A percentile compares a stretch with the other conserved stretches of the same genome.
Conservation (phyloP, 2,329 filamentous ascomycete species). For the Pseudocercospora crystallina region DNA sequence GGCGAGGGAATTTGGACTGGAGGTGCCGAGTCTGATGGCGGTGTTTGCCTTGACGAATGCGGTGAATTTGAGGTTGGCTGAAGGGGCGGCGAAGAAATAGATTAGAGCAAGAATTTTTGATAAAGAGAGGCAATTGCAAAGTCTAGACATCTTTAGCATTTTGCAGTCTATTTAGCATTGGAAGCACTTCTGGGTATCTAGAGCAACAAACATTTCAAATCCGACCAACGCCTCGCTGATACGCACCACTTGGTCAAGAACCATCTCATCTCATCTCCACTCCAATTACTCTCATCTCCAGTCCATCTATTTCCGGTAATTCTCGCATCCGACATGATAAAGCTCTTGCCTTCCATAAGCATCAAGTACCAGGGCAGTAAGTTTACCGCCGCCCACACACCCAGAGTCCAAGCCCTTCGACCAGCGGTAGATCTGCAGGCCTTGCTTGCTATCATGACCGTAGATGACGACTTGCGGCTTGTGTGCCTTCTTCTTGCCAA, state of each 20-base stretch:
- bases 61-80: conserved; percentile 27
- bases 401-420: conserved; percentile 83
- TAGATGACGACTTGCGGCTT: conserved; percentile 70
- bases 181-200: no score
- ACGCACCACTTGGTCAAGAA: no score
- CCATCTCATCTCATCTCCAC: no score
- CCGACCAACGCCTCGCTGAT: no score
- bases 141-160: no score
- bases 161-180: no score
- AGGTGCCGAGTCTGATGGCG: conserved; percentile 42
- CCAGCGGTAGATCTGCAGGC: conserved; percentile 66
- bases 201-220: no score
- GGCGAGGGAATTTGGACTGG: conserved; percentile 40
- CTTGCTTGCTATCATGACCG: conserved; percentile 77
- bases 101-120: background rate
- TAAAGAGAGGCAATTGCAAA: no score
- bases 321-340: conserved; percentile 43
- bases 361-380: conserved; percentile 77
- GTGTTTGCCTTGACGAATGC: conserved; percentile 36
- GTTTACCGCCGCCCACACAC: conserved; percentile 71
- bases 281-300: no score
- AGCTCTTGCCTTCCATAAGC: conserved; percentile 42
- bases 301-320: conserved; percentile 25
- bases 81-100: background rate
- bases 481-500: conserved; percentile 31